These are phyloP conservation scores for Cicer pinnatifidum DNA, from an alignment of 306 rosid genomes.

Conservation along the genomic window DNA sequence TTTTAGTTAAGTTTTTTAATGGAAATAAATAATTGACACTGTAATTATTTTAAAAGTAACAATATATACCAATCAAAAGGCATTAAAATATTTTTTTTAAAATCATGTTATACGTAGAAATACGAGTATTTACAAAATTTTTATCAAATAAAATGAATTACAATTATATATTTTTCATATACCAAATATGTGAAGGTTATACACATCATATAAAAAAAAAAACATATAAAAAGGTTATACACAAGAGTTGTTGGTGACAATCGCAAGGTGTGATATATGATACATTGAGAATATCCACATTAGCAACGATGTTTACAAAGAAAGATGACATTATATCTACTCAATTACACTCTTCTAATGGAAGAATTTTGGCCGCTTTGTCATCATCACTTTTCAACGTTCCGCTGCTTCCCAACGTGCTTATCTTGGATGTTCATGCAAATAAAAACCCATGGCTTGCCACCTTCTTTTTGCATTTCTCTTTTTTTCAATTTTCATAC, in stretches of 20 bases:
- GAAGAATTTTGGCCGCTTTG: conserved; percentile 44
- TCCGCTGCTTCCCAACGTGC: conserved; percentile 28
- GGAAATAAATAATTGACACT: too few relatives aligned
- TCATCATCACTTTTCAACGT: not conserved
- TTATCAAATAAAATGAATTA: too few relatives aligned
- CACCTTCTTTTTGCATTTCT: conserved; percentile 14
- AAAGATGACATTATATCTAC: conserved; percentile 41
- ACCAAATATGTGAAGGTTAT: too few relatives aligned
- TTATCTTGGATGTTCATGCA: conserved; percentile 13
- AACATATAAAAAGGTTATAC: not conserved
- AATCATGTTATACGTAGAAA: too few relatives aligned
- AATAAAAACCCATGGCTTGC: not conserved
- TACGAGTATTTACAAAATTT: too few relatives aligned
- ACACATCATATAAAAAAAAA: too few relatives aligned
- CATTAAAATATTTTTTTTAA: too few relatives aligned
- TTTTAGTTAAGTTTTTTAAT: too few relatives aligned
- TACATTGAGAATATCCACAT: conserved; percentile 39
- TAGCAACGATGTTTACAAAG: conserved; percentile 36
- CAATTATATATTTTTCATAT: too few relatives aligned
- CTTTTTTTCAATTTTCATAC: not conserved
- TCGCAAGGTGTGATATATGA: conserved; percentile 5
- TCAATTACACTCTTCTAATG: not conserved
- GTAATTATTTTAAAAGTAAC: too few relatives aligned
- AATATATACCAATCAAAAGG: too few relatives aligned
- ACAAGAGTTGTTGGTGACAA: too few relatives aligned